Base-by-base conservation (phyloP, 108 stramenopile species). In the Fragilariopsis cylindrus region DNA sequence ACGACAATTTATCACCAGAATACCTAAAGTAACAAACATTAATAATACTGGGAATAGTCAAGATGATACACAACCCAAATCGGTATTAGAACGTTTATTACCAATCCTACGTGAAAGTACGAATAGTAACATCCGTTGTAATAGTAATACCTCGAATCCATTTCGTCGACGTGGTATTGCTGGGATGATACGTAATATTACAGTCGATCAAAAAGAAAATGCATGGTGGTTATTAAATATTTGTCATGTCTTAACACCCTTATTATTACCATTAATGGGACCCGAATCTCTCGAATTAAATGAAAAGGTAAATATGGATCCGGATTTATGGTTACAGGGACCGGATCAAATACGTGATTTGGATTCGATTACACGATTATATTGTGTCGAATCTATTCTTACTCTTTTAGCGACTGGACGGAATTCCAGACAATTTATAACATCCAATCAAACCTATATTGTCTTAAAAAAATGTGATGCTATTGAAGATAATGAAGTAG, bases 271-370 rank as follows among this genome's bases (percentile, higher is more conserved):
- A 15, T 82, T 96, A 46, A 88, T 84, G 7, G 96, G 96, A 4
- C 93, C 96, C 7, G 96, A 96, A 78, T 2, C 91, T 82, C 71
- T 96, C 39, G 81, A 85, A 56, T 57, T 92, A 3, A 90, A 94
- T 49, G 96, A 96, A 78, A 96, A 93, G 76, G 74, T 84, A 39
- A 92, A 92, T 0, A 78, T 96, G 68, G 90, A 94, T 78, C 96
- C 96, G 12, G 90, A 93, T 65, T 81, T 92, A 69, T 96, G 96
- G 96, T 56, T 96, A 56, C 72, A 78, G 39, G 96, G 96, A n/a
- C 91, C 91, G 0, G 83, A 87, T 66, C 90, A 91, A 71, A 75
- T 73, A 52, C 82, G 96, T 5, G 96, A 96, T 68, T 54, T 89
- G 5, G 92, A 94, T 77, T 52, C 50, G 2, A 30, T 73, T 39